Evolutionary conservation across 1,139 yeast genomes (phyloP).

Genomic region (Kluyveromyces marxianus): DNA sequence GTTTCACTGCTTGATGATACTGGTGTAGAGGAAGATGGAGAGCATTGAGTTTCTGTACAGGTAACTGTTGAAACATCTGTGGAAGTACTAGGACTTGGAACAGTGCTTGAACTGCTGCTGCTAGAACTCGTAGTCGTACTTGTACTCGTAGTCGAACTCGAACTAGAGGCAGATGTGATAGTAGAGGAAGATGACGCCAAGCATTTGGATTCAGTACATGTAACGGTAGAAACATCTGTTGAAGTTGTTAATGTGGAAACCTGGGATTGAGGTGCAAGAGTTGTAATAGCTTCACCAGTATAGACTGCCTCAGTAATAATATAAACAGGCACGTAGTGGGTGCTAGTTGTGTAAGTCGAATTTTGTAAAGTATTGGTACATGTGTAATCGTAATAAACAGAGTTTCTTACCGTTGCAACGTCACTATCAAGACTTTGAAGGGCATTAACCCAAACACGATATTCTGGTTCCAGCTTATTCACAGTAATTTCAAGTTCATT

Average conservation of each 20-base stretch:
- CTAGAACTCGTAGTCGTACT: no score
- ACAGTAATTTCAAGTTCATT: conserved; percentile 17
- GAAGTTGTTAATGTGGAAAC: conserved; percentile 1
- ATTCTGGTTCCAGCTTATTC: conserved; percentile 16
- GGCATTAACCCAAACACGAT: conserved; percentile 25
- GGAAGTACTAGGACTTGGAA: no score
- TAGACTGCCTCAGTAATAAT: conserved; percentile 14
- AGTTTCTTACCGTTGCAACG: conserved; percentile 18
- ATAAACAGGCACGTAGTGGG: conserved; percentile 18
- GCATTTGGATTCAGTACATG: not conserved
- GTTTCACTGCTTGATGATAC: no score
- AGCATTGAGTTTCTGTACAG: no score
- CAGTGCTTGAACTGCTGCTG: no score
- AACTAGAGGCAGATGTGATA: not conserved
- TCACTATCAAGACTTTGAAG: conserved; percentile 20
- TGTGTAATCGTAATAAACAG: conserved; percentile 17
- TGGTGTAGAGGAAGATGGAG: no score
- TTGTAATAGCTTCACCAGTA: conserved; percentile 13
- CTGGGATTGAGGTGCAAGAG: conserved; percentile 5
- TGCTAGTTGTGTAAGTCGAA: conserved; percentile 19
- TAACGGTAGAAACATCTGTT: no score
- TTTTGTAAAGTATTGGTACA: conserved; percentile 23
- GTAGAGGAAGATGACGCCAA: not conserved
- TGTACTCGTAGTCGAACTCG: no score
- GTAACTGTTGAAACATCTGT: no score